Evolutionary conservation across 331 rosid species (phyloP).

Genomic region (Ulmus americana): DNA sequence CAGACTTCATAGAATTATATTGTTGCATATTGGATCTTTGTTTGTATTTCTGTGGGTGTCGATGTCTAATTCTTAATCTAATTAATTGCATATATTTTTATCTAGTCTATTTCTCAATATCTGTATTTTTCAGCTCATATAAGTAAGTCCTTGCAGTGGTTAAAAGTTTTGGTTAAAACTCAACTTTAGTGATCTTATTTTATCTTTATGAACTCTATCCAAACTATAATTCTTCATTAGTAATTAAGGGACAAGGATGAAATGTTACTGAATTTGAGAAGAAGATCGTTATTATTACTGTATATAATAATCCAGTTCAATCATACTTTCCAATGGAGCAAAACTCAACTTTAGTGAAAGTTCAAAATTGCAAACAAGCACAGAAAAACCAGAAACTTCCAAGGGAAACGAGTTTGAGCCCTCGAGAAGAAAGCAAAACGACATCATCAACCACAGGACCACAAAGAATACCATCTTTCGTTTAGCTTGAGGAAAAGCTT

Average conservation of each 20-base stretch:
- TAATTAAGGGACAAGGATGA: too few species aligned
- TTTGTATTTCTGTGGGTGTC: background rate
- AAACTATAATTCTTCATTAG: too few species aligned
- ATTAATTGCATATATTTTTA: too few species aligned
- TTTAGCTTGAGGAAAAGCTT: constrained; percentile 23
- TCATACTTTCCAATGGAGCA: background rate
- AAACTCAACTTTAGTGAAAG: background rate
- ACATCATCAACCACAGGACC: constrained; percentile 37
- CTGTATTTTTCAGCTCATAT: too few species aligned
- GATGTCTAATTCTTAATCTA: background rate
- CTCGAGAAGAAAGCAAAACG: constrained; percentile 24
- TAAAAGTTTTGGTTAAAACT: too few species aligned
- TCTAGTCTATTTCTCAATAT: too few species aligned
- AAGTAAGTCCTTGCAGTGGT: too few species aligned
- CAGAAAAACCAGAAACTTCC: constrained; percentile 22
- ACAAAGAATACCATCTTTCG: constrained; percentile 30
- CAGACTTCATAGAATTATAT: background rate
- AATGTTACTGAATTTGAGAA: too few species aligned
- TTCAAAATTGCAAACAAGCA: constrained; percentile 11
- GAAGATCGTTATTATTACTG: background rate
- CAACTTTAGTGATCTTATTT: too few species aligned
- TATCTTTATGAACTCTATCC: too few species aligned
- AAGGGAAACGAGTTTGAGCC: constrained; percentile 11
- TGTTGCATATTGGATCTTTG: background rate
- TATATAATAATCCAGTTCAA: background rate